Conservation (phyloP, 2,329 filamentous ascomycete genomes). For the Alternaria rosae region DNA sequence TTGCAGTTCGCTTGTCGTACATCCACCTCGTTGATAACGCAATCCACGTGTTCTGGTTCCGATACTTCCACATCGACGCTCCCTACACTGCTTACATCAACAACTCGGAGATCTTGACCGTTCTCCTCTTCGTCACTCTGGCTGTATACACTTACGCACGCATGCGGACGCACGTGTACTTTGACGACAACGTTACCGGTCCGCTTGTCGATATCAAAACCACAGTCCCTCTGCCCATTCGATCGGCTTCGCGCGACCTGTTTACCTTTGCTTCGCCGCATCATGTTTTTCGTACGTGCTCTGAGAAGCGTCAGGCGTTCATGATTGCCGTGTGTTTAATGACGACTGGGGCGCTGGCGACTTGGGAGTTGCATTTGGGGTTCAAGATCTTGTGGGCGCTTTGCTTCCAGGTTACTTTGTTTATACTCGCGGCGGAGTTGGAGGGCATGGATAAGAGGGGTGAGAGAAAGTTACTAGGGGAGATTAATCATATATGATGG, state of each 20-base stretch:
- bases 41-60: background rate
- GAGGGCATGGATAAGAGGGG: too few relatives aligned
- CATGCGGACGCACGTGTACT: conserved; percentile 1
- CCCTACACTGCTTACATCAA: conserved; percentile 1
- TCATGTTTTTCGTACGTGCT: background rate
- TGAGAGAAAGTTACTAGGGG: too few relatives aligned
- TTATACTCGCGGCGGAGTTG: too few relatives aligned
- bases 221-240: background rate
- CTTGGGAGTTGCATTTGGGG: background rate
- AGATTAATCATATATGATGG: too few relatives aligned
- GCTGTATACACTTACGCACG: background rate
- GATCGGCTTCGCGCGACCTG: background rate
- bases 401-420: too few relatives aligned
- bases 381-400: too few relatives aligned
- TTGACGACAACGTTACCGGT: background rate
- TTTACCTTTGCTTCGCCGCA: background rate
- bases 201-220: background rate
- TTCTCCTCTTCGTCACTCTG: background rate
- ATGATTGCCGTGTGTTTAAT: background rate
- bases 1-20: background rate
- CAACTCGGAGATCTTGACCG: background rate
- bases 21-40: background rate
- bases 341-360: background rate
- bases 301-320: background rate
- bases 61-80: background rate